A percentile compares a stretch with the other conserved stretches of the same genome.
Conservation (phyloP, 805 yeast genomes). For the Candida chauliodis region DNA sequence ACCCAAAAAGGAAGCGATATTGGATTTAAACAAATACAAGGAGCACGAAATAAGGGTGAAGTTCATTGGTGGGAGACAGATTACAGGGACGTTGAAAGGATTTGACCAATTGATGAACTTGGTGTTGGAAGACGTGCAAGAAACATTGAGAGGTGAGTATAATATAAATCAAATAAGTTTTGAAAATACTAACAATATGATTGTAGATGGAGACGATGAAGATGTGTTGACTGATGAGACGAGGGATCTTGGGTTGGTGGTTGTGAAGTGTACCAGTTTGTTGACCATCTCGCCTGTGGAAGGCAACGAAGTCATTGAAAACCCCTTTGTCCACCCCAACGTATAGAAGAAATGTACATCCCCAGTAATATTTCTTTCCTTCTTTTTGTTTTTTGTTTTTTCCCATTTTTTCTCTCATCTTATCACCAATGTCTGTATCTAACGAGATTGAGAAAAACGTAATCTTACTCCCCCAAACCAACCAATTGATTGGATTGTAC, state of each 20-base stretch:
- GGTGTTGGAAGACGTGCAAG: constrained; percentile 68
- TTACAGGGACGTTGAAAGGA: constrained; percentile 80
- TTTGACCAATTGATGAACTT: constrained; percentile 78
- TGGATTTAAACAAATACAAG: constrained; percentile 72
- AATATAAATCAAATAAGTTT: not conserved
- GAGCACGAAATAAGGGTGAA: constrained; percentile 73
- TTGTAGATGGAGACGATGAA: constrained; percentile 58
- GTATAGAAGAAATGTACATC: not conserved
- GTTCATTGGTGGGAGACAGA: constrained; percentile 81
- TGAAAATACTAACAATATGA: constrained; percentile 6
- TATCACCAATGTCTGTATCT: constrained; percentile 8
- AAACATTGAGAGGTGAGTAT: constrained; percentile 53
- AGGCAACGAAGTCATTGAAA: constrained; percentile 66
- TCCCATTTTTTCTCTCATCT: not conserved
- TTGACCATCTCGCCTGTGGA: constrained; percentile 71
- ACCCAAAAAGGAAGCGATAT: constrained; percentile 88
- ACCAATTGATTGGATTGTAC: constrained; percentile 83
- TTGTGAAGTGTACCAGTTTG: constrained; percentile 80
- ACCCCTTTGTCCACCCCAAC: constrained; percentile 50
- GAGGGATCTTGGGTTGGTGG: constrained; percentile 71
- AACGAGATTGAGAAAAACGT: constrained; percentile 47
- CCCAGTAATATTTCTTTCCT: not conserved
- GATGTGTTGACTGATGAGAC: constrained; percentile 51
- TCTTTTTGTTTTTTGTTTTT: not conserved
- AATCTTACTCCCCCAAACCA: constrained; percentile 75